phyloP scores from a whole-genome alignment of 441 rosid genomes.

The Melianthus villosus region DNA sequence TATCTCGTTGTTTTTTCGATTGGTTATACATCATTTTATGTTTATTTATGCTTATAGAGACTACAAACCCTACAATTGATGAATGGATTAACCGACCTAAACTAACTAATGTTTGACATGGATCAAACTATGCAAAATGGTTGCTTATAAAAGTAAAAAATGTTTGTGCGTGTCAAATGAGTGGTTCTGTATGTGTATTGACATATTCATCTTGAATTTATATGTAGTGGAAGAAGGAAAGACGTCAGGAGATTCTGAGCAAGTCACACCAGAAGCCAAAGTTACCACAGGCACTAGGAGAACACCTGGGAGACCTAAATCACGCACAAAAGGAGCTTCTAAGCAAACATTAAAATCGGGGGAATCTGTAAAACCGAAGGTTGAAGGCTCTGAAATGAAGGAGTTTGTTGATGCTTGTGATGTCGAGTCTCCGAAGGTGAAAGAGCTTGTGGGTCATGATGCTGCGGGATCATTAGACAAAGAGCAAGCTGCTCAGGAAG shows the following conservation, averaged over 20 bases:
- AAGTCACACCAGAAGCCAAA: conserved; percentile 14
- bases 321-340: conserved; percentile 12
- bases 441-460: conserved; percentile 4
- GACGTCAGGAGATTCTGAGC: conserved; percentile 9
- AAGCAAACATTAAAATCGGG: conserved; percentile 6
- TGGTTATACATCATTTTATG: too few species aligned
- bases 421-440: conserved; percentile 12
- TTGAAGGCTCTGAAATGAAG: conserved; percentile 9
- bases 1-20: too few species aligned
- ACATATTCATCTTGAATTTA: background rate
- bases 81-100: too few species aligned
- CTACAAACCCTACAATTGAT: too few species aligned
- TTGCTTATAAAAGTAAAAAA: background rate
- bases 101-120: too few species aligned
- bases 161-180: background rate
- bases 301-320: conserved; percentile 13
- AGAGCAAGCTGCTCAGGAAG: conserved; percentile 4
- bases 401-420: background rate
- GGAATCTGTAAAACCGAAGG: conserved; percentile 13
- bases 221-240: conserved; percentile 17
- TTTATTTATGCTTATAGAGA: too few species aligned
- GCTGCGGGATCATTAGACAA: conserved; percentile 5
- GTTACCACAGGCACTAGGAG: conserved; percentile 18
- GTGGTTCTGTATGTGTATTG: background rate
- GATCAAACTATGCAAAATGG: background rate